Base-by-base conservation (phyloP, 164 flowering plant species). In the Umbilicus rupestris region DNA sequence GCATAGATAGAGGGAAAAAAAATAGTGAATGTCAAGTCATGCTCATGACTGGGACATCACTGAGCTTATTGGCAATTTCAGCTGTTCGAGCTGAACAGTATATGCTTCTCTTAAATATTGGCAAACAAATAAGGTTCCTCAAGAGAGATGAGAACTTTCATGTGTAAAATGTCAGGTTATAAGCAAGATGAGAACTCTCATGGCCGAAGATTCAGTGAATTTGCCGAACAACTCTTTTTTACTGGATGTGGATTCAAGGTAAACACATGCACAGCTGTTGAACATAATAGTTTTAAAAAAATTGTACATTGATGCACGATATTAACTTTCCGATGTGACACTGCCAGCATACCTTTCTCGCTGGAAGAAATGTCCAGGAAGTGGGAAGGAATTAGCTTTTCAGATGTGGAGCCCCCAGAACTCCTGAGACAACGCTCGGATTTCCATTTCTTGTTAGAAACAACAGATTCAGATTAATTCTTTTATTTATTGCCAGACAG, bases 231-330 rank as follows among this genome's bases (percentile, higher is more conserved):
- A 87, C 73, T 93, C 97, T 10, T 92, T 92, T 79, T 77, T 93
- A 20, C 72, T 93, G 64, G 97, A 90, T 45, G 97, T 88, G 65
- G 97, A 93, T 71, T 93, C 98, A 45, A 90, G 97, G 98, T 93
- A 80, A 29, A 47, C 14, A 30, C 30, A 28, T n/a, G n/a, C n/a
- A n/a, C n/a, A 67, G 12, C 22, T 3, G 52, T 52, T n/a, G 46
- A 28, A 10, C 3, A 7, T 24, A 5, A 12, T 44, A 16, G 16
- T 44, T 15, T 12, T 19, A 22, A 50, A 15, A 50, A 20, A 45
- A 12, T 7, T 50, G 28, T 8, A 50, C 20, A 50, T 50, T 10
- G 14, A 50, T 14, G 22, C 47, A 14, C 19, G 6, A 12, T 12
- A 22, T 28, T 39, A 64, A 65, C 50, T 15, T 20, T 31, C 58